Conservation (phyloP, 1,139 yeast species). For the Geotrichum fermentans region DNA sequence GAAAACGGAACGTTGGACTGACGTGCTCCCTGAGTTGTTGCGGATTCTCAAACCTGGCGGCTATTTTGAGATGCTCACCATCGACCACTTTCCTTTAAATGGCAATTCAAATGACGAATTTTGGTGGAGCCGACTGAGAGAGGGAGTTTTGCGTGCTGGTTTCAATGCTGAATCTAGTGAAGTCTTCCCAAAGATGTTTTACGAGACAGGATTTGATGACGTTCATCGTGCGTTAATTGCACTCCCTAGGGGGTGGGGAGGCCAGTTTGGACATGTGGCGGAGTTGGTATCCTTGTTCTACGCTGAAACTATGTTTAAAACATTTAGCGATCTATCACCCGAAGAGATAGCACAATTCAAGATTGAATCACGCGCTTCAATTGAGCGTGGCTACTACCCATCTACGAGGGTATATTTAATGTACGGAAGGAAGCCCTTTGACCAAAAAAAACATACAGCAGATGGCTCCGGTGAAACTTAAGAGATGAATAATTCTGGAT, state of each 20-base stretch:
- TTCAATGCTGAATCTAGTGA: constrained; percentile 36
- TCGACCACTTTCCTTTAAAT: constrained; percentile 33
- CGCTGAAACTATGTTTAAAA: constrained; percentile 29
- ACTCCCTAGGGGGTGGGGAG: constrained; percentile 38
- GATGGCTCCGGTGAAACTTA: no score
- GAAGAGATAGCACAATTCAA: constrained; percentile 25
- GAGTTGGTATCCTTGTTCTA: constrained; percentile 33
- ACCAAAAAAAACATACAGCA: no score
- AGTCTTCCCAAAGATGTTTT: constrained; percentile 27
- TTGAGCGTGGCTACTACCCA: background rate
- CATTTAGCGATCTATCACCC: constrained; percentile 28
- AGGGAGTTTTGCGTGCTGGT: constrained; percentile 28
- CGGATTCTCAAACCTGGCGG: constrained; percentile 44
- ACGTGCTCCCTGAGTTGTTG: constrained; percentile 37
- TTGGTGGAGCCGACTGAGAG: constrained; percentile 31
- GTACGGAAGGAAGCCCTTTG: constrained; percentile 6
- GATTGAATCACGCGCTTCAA: background rate
- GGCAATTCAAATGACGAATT: constrained; percentile 24
- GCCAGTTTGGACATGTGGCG: constrained; percentile 34
- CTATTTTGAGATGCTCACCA: constrained; percentile 35
- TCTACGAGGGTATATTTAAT: constrained; percentile 4
- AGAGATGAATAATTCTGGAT: no score
- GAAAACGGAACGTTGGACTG: constrained; percentile 35
- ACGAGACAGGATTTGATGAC: constrained; percentile 35
- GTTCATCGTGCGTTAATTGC: constrained; percentile 31